Percentiles rank a stretch among this genome's conserved stretches.
Conservation (phyloP, 192 early-diverging fungal species). For the Kickxella alabastrina region DNA sequence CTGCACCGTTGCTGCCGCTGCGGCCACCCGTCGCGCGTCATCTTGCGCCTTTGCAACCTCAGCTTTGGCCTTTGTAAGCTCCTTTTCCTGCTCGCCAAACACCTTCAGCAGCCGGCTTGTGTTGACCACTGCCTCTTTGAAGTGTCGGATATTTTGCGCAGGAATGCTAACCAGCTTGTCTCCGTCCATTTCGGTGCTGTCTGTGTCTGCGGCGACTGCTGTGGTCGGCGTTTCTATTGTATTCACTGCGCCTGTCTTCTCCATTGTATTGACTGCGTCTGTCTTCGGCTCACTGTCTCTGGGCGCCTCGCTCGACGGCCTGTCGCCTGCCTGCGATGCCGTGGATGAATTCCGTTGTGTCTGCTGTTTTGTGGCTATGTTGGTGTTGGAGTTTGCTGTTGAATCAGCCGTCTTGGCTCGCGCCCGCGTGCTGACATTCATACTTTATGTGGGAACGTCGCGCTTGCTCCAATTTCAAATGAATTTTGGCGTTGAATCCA, state of each 20-base stretch:
- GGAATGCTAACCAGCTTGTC: conserved; percentile 25
- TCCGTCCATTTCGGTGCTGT: neutral
- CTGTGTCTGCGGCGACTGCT: conserved; percentile 1
- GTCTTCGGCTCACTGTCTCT: too few species aligned
- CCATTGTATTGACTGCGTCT: too few species aligned
- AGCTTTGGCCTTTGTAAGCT: conserved; percentile 35
- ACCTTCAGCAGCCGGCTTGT: conserved; percentile 47
- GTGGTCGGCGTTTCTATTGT: neutral
- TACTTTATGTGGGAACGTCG: conserved; percentile 11
- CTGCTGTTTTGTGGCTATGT: conserved; percentile 4
- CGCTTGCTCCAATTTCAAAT: too few species aligned
- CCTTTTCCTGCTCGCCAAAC: conserved; percentile 49
- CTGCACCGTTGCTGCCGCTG: conserved; percentile 25
- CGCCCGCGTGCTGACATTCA: conserved; percentile 39
- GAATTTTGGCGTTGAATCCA: too few species aligned
- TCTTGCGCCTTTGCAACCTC: conserved; percentile 36
- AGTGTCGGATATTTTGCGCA: conserved; percentile 40
- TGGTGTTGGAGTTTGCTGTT: neutral
- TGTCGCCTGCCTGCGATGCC: neutral
- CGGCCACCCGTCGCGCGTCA: conserved; percentile 20
- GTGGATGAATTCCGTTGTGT: neutral
- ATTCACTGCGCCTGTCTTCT: too few species aligned
- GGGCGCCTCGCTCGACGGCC: neutral
- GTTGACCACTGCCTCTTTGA: conserved; percentile 50
- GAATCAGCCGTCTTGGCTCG: conserved; percentile 30